A percentile compares a stretch with the other conserved stretches of the same genome.
These are phyloP conservation scores for Yarrowia divulgata DNA, from an alignment of 805 yeast species.

Conservation along the genomic window DNA sequence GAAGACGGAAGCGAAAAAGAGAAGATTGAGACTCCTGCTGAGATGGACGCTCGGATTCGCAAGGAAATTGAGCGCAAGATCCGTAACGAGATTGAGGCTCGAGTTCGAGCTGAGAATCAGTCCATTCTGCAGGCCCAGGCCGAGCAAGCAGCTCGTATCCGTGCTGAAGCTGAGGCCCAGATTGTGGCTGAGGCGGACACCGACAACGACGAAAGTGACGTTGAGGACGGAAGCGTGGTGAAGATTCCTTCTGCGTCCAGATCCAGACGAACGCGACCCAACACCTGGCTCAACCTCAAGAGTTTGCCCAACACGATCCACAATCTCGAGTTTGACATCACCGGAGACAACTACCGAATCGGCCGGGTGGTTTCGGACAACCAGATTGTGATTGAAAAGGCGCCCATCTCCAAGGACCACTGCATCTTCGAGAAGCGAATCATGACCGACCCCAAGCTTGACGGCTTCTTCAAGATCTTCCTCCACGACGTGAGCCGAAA, in stretches of 20 bases:
- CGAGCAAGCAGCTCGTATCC: constrained; percentile 29
- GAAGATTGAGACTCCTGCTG: constrained; percentile 7
- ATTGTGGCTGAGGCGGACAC: constrained; percentile 27
- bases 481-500: constrained; percentile 34
- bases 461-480: constrained; percentile 21
- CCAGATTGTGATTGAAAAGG: constrained; percentile 22
- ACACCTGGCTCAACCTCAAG: constrained; percentile 28
- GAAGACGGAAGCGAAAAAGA: not conserved
- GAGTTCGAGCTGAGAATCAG: constrained; percentile 29
- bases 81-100: constrained; percentile 11
- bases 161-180: constrained; percentile 34
- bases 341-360: constrained; percentile 20
- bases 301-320: constrained; percentile 12
- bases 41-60: constrained; percentile 28
- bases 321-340: constrained; percentile 3
- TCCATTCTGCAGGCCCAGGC: constrained; percentile 32
- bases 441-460: constrained; percentile 27
- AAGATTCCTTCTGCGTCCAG: not conserved
- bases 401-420: constrained; percentile 31
- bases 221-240: constrained; percentile 11
- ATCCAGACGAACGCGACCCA: constrained; percentile 1
- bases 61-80: constrained; percentile 20
- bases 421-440: constrained; percentile 22
- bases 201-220: constrained; percentile 21
- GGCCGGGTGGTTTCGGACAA: constrained; percentile 15